Evolutionary conservation across 768 basidiomycete species (phyloP), one percentile per base, ranked within the genome.

Genomic region (Psilocybe sp.): DNA sequence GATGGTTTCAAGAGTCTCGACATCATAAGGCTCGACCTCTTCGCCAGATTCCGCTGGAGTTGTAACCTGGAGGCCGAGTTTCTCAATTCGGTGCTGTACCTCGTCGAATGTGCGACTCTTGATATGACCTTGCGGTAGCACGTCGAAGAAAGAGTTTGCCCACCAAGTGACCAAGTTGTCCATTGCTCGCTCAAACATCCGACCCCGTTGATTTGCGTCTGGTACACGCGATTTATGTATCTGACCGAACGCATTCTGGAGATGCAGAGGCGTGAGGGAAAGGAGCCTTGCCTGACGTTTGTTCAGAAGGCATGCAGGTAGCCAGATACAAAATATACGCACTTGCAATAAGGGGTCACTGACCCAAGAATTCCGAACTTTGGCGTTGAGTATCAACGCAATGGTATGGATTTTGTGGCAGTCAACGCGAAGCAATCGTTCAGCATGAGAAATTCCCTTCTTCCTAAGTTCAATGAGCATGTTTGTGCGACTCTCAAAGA

Each of bases 331-430:
- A 32, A 49, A 36, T 46, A 47, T 56, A 56, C 49, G 37, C 62
- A 93, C 95, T 60, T 96, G 92, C 23, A 98, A 72, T 10, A 96
- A 69, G 1, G 74, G 69, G 58, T 97, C 90, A 47, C 91, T 93
- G 12, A 92, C 60, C 88, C 89, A 96, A 50, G 71, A 72, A 61
- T 99, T 98, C 36, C 97, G 80, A 16, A 81, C 67, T 40, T 75
- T 67, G 4, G 85, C 89, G 61, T 86, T 92, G 12, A 80, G 78
- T 11, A 98, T 76, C 12, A 97, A 75, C n/a, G 80, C 71, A 10
- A 95, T 69, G 8, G 92, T 90, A 59, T 99, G 97, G 12, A 92
- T 73, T 68, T 96, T 95, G 71, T 98, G 96, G 47, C 82, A 84
- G 50, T 87, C 80, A 40, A 95, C 80, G 32, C 94, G 79, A 8